Evolutionary conservation across 2,329 filamentous ascomycete genomes (phyloP).

Genomic region (Mollisiaceae sp.): DNA sequence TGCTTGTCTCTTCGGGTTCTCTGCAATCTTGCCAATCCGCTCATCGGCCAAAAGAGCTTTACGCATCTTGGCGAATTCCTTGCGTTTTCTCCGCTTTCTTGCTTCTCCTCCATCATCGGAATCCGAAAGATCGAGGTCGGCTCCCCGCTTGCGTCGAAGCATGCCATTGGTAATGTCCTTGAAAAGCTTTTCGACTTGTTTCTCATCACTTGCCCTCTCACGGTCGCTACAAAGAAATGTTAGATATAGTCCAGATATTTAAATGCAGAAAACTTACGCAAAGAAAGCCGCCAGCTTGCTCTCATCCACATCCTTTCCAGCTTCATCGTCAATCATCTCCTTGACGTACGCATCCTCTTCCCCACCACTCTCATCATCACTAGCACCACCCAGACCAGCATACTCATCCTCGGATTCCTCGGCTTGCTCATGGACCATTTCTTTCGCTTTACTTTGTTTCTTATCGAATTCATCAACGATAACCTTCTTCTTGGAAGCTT

Average conservation of each 20-base stretch:
- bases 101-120: slow-evolving; percentile 87
- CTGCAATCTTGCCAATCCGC: slow-evolving; percentile 86
- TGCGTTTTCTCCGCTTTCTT: slow-evolving; percentile 78
- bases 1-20: slow-evolving; percentile 86
- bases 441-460: slow-evolving; percentile 84
- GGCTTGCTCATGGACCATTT: slow-evolving; percentile 90
- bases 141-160: slow-evolving; percentile 80
- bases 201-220: slow-evolving; percentile 80
- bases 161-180: slow-evolving; percentile 90
- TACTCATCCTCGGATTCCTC: slow-evolving; percentile 99
- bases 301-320: slow-evolving; percentile 77
- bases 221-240: slow-evolving; percentile 63
- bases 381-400: slow-evolving; percentile 86
- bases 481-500: slow-evolving; percentile 62
- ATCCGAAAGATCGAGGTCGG: slow-evolving; percentile 85
- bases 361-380: slow-evolving; percentile 83
- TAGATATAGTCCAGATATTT: slow-evolving; percentile 21
- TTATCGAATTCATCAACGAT: slow-evolving; percentile 70
- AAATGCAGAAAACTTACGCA: slow-evolving; percentile 67
- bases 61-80: slow-evolving; percentile 90
- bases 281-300: slow-evolving; percentile 83
- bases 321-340: slow-evolving; percentile 89
- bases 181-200: slow-evolving; percentile 87
- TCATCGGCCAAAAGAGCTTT: slow-evolving; percentile 88
- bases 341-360: slow-evolving; percentile 75